phyloP scores from a whole-genome alignment of 495 filamentous ascomycete species.

The Penicillium coprophilum region DNA sequence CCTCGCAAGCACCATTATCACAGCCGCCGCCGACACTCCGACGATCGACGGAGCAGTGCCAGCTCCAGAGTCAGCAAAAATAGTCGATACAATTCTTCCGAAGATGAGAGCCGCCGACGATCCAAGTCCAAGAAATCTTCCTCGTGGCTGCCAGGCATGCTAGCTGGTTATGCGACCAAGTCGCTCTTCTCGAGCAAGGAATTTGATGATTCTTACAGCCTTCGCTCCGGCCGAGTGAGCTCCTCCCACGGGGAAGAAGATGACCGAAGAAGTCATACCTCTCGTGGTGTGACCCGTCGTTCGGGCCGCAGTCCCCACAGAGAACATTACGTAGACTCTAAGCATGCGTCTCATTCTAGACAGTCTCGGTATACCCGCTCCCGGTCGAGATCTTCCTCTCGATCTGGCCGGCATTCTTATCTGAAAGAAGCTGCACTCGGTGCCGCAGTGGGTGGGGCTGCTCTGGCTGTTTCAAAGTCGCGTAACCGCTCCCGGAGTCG shows the following conservation, averaged over 20 bases:
- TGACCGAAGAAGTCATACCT: conserved; percentile 46
- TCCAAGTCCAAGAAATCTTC: conserved; percentile 40
- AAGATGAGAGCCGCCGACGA: conserved; percentile 50
- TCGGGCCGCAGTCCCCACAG: conserved; percentile 36
- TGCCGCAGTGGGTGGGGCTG: conserved; percentile 45
- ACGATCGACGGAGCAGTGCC: conserved; percentile 47
- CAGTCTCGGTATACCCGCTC: conserved; percentile 38
- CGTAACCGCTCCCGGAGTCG: conserved; percentile 31
- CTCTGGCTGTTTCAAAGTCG: conserved; percentile 36
- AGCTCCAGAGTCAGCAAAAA: conserved; percentile 53
- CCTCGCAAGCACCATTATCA: conserved; percentile 64
- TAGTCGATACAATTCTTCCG: conserved; percentile 57
- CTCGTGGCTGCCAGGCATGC: conserved; percentile 54
- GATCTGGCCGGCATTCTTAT: conserved; percentile 38
- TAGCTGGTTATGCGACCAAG: conserved; percentile 57
- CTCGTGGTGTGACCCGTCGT: conserved; percentile 39
- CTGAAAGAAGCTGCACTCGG: conserved; percentile 47
- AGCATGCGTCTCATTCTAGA: conserved; percentile 2
- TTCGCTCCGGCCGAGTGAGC: conserved; percentile 47
- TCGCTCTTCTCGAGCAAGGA: conserved; percentile 53
- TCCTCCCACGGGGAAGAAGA: conserved; percentile 40
- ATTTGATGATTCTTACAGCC: conserved; percentile 60
- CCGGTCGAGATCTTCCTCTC: conserved; percentile 46
- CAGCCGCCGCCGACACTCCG: conserved; percentile 39
- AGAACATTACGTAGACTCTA: conserved; percentile 31